Base-by-base conservation (phyloP, 306 rosid species). In the Dryas alaskensis region DNA sequence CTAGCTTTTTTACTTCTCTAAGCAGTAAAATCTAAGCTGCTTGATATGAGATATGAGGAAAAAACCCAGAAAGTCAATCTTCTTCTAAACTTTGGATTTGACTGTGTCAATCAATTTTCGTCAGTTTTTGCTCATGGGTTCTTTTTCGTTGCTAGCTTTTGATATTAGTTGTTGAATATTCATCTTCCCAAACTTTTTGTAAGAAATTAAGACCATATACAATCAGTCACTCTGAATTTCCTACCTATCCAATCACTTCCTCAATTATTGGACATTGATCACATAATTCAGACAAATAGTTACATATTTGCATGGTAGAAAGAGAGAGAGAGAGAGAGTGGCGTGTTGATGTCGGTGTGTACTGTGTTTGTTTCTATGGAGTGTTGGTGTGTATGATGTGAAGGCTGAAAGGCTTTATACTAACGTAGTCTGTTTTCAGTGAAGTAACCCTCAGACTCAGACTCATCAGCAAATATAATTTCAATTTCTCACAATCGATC, bases 391-490 rank as follows among this genome's bases (percentile, higher is more conserved):
- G 14, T n/a, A 43, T 44, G 76, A 71, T 71, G 76, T 58, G 66
- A 59, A 62, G 40, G 39, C 47, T 45, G 46, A 19, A 25, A 14
- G 22, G 51, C 75, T 61, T 47, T 70, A 39, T n/a, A 73, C 58
- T 66, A 46, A 75, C 73, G 73, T 75, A 67, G 43, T 65, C 58
- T 64, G 59, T 75, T 65, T 65, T 75, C 79, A 75, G 75, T 55
- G 65, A 55, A 70, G 75, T 70, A 43, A 70, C 10, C 10, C 11
- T 10, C 64, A 43, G 37, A 31, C 37, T 31, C 37, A 31, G 37
- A 1, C 37, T 31, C 37, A 31, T 31, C 37, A 31, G 37, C 37
- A 31, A 31, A 31, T 31, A 31, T 31, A 31, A 31, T 31, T 31
- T 31, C 37, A 31, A 31, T 31, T 31, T 31, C 37, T 31, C 37